Evolutionary conservation across 805 yeast genomes (phyloP).

Genomic region (Cyberlindnera maritima): DNA sequence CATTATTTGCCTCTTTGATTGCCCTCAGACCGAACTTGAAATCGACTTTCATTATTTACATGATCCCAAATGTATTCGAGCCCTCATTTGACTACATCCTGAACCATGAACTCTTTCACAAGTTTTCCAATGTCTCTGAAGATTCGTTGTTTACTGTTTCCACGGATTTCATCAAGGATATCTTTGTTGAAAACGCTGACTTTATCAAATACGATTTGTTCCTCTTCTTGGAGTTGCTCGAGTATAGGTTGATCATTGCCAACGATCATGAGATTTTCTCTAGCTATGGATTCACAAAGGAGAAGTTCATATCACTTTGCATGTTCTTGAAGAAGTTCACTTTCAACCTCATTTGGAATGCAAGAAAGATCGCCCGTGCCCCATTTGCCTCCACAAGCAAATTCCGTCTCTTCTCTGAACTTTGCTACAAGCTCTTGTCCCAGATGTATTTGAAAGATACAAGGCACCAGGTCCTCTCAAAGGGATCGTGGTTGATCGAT

Average conservation of each 20-base stretch:
- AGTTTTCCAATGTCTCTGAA: slow-evolving; percentile 5
- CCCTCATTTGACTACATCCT: slow-evolving; percentile 33
- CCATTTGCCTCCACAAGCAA: slow-evolving; percentile 3
- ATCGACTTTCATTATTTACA: slow-evolving; percentile 38
- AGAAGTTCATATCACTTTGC: slow-evolving; percentile 39
- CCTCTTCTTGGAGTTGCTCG: slow-evolving; percentile 57
- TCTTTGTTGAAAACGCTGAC: slow-evolving; percentile 5
- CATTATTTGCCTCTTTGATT: slow-evolving; percentile 33
- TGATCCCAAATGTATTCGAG: slow-evolving; percentile 38
- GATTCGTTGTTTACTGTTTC: slow-evolving; percentile 6
- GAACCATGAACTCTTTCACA: slow-evolving; percentile 5
- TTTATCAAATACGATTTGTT: slow-evolving; percentile 35
- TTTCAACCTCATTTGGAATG: slow-evolving; percentile 45
- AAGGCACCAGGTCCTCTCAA: slow-evolving; percentile 50
- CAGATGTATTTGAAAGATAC: slow-evolving; percentile 66
- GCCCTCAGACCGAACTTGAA: slow-evolving; percentile 37
- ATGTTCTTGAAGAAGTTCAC: slow-evolving; percentile 49
- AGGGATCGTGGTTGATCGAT: slow-evolving; percentile 52
- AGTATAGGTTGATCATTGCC: slow-evolving; percentile 64
- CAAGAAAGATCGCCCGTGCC: slow-evolving; percentile 8
- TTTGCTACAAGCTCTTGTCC: slow-evolving; percentile 52
- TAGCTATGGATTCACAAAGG: slow-evolving; percentile 36
- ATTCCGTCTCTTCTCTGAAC: slow-evolving; percentile 26
- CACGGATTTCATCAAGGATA: slow-evolving; percentile 14
- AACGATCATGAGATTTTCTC: slow-evolving; percentile 60